Evolutionary conservation across 345 rosid genomes (phyloP).

Genomic region (Eutrema japonicum): DNA sequence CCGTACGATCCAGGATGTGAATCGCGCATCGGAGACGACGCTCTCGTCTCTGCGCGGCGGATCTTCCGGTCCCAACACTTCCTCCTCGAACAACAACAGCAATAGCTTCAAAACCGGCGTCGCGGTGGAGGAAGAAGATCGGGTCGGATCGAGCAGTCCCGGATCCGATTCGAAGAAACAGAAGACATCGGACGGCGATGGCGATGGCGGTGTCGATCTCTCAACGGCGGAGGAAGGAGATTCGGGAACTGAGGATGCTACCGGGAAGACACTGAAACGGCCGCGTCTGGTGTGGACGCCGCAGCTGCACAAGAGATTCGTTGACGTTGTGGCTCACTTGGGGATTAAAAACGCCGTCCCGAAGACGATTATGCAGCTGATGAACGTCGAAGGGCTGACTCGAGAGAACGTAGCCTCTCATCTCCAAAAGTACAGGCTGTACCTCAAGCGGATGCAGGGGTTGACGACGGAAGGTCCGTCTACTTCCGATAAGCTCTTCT

Average conservation of each 20-base stretch:
- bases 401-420: conserved; percentile 97
- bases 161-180: conserved; percentile 67
- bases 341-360: conserved; percentile 97
- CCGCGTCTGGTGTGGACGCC: conserved; percentile 97
- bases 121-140: conserved; percentile 52
- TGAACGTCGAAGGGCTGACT: conserved; percentile 96
- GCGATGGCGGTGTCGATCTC: conserved; percentile 50
- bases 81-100: conserved; percentile 36
- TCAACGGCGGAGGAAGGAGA: conserved; percentile 78
- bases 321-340: conserved; percentile 84
- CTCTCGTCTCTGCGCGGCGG: conserved; percentile 56
- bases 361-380: conserved; percentile 97
- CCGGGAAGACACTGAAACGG: conserved; percentile 69
- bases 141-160: conserved; percentile 57
- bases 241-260: conserved; percentile 70
- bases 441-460: conserved; percentile 91
- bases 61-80: conserved; percentile 31
- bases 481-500: conserved; percentile 76
- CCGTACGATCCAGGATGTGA: conserved; percentile 64
- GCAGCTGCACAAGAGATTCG: conserved; percentile 93
- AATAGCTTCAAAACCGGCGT: conserved; percentile 48
- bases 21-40: conserved; percentile 72
- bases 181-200: conserved; percentile 53
- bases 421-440: conserved; percentile 88
- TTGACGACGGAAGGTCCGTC: conserved; percentile 61